Conservation (phyloP, 331 rosid species). For the Rhamnella rubrinervis region DNA sequence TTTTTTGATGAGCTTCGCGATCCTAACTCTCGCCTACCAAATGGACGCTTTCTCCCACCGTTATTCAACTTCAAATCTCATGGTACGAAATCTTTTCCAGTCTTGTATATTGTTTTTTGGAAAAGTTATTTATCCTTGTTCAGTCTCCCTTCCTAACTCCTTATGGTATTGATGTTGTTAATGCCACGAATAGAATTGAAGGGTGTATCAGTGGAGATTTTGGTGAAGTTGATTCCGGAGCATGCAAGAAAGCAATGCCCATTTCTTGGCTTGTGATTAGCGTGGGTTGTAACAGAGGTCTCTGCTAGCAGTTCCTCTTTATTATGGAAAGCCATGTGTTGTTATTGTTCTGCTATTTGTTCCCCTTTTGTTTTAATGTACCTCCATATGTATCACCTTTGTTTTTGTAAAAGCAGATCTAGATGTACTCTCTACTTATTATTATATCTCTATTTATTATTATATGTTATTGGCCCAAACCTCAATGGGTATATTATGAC, state of each 20-base stretch:
- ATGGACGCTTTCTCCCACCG: slow-evolving; percentile 84
- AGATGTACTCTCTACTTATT: slow-evolving; percentile 34
- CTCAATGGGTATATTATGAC: slow-evolving; percentile 28
- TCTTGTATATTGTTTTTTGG: background rate
- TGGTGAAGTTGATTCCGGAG: slow-evolving; percentile 77
- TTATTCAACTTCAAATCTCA: slow-evolving; percentile 76
- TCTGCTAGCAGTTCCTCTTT: background rate
- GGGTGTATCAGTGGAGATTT: slow-evolving; percentile 60
- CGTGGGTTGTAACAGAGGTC: slow-evolving; percentile 22
- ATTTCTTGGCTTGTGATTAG: slow-evolving; percentile 59
- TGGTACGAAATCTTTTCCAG: slow-evolving; percentile 37
- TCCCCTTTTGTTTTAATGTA: background rate
- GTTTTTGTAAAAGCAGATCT: slow-evolving; percentile 37
- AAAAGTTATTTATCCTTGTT: slow-evolving; percentile 1
- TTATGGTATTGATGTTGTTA: slow-evolving; percentile 13
- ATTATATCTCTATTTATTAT: too few relatives aligned
- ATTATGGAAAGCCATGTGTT: slow-evolving; percentile 22
- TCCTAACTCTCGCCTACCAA: slow-evolving; percentile 69
- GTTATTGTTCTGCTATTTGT: slow-evolving; percentile 16
- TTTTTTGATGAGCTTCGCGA: slow-evolving; percentile 89
- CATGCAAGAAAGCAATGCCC: slow-evolving; percentile 84
- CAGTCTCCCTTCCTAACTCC: slow-evolving; percentile 2
- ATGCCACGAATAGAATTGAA: slow-evolving; percentile 56
- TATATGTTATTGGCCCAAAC: slow-evolving; percentile 16
- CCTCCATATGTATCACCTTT: slow-evolving; percentile 27